Conservation (phyloP, 176 grass and related monocot genomes). For the Oryza glumipatula region DNA sequence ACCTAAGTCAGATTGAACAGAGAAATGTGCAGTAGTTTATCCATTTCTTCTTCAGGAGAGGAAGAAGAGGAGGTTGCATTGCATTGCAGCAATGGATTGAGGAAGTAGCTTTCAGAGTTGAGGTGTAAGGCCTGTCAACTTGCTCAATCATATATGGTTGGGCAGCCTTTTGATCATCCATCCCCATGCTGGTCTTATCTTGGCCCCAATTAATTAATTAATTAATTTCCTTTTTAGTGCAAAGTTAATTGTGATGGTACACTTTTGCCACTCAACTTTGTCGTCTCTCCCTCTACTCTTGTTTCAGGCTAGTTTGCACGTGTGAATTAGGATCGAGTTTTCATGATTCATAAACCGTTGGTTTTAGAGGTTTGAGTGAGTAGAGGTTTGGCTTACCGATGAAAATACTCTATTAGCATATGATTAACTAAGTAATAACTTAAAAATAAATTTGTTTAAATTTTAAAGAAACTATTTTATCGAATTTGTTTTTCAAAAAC, state of each 20-base stretch:
- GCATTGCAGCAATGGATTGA: not conserved
- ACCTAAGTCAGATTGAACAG: not conserved
- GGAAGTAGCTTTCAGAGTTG: constrained; percentile 33
- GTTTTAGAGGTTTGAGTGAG: no score
- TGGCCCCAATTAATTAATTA: not conserved
- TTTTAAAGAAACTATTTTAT: no score
- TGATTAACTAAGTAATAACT: no score
- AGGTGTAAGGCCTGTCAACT: not conserved
- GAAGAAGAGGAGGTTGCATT: not conserved
- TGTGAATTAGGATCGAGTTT: not conserved
- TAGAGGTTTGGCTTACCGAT: no score
- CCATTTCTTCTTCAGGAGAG: constrained; percentile 33
- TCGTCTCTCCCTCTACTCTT: not conserved
- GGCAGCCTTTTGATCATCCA: constrained; percentile 10
- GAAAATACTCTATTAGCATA: no score
- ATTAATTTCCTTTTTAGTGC: not conserved
- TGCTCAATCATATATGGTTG: constrained; percentile 30
- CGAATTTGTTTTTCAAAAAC: no score
- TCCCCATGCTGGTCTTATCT: constrained; percentile 32
- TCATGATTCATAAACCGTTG: no score
- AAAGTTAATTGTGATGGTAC: not conserved
- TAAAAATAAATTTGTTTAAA: no score
- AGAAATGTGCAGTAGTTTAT: constrained; percentile 10
- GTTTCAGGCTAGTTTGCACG: not conserved
- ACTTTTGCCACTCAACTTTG: constrained; percentile 3